Percentiles rank a stretch among this genome's conserved stretches.
Conservation (phyloP, 2,329 filamentous ascomycete genomes). For the Aspergillus pseudoglaucus region DNA sequence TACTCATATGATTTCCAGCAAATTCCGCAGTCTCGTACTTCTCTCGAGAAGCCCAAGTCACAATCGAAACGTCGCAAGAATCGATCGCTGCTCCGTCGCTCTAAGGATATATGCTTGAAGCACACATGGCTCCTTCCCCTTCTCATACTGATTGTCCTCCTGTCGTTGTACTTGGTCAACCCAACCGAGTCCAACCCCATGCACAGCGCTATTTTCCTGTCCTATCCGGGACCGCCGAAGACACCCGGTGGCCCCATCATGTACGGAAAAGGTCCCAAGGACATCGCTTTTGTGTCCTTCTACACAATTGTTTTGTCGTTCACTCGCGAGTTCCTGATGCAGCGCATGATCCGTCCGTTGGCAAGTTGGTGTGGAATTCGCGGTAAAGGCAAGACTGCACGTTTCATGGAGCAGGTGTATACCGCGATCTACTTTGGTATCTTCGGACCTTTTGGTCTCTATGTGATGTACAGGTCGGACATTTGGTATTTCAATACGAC, state of each 20-base stretch:
- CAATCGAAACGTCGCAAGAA: constrained; percentile 40
- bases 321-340: constrained; percentile 94
- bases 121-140: constrained; percentile 65
- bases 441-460: constrained; percentile 76
- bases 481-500: constrained; percentile 93
- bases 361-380: constrained; percentile 64
- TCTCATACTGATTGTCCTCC: constrained; percentile 57
- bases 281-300: constrained; percentile 81
- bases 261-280: constrained; percentile 84
- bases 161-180: constrained; percentile 65
- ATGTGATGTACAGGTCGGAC: constrained; percentile 83
- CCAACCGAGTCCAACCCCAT: constrained; percentile 73
- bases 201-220: constrained; percentile 78
- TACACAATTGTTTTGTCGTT: constrained; percentile 88
- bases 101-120: constrained; percentile 35
- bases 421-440: constrained; percentile 84
- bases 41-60: constrained; percentile 27
- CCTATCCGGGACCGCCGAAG: constrained; percentile 65
- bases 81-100: constrained; percentile 38
- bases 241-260: constrained; percentile 49
- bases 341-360: constrained; percentile 72
- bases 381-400: constrained; percentile 69
- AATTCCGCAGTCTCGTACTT: constrained; percentile 14
- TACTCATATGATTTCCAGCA: constrained; percentile 4
- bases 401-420: constrained; percentile 96